Evolutionary conservation across 768 basidiomycete species (phyloP).

Genomic region (Rickenella mellea): DNA sequence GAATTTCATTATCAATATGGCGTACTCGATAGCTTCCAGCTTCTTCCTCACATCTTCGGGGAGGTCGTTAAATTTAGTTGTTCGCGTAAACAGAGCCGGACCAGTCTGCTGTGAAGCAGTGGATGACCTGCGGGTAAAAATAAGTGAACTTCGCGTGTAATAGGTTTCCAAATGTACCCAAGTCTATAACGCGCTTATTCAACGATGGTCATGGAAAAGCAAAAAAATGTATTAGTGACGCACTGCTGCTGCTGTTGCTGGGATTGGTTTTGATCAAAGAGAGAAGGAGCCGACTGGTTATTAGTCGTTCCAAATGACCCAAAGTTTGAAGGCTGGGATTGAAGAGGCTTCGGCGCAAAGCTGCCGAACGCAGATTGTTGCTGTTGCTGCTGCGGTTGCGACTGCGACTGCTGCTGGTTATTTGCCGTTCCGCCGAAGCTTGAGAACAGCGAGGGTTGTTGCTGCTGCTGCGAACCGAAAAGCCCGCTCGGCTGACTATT

Average conservation of each 20-base stretch:
- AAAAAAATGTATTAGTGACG: constrained; percentile 3
- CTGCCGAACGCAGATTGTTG: constrained; percentile 13
- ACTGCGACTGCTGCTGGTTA: too few relatives aligned
- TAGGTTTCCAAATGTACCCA: not conserved
- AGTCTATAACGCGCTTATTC: not conserved
- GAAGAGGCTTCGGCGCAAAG: constrained; percentile 10
- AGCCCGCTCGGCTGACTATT: not conserved
- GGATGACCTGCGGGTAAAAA: constrained; percentile 9
- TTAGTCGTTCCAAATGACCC: constrained; percentile 21
- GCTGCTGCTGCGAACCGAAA: not conserved
- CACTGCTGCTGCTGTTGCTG: constrained; percentile 22
- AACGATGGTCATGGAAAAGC: not conserved
- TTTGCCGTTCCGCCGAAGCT: too few relatives aligned
- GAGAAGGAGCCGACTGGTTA: constrained; percentile 21
- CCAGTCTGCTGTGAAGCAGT: constrained; percentile 20
- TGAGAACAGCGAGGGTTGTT: not conserved
- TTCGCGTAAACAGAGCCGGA: constrained; percentile 26
- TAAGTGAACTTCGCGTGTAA: not conserved
- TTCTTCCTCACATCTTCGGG: constrained; percentile 56
- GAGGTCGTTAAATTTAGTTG: constrained; percentile 77
- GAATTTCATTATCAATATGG: too few relatives aligned
- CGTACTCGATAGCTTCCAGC: constrained; percentile 68
- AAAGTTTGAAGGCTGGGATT: constrained; percentile 14
- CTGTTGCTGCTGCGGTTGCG: constrained; percentile 7
- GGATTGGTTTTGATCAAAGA: not conserved